phyloP scores from a whole-genome alignment of 1,284 basidiomycete species.

The Mycena citricolor region DNA sequence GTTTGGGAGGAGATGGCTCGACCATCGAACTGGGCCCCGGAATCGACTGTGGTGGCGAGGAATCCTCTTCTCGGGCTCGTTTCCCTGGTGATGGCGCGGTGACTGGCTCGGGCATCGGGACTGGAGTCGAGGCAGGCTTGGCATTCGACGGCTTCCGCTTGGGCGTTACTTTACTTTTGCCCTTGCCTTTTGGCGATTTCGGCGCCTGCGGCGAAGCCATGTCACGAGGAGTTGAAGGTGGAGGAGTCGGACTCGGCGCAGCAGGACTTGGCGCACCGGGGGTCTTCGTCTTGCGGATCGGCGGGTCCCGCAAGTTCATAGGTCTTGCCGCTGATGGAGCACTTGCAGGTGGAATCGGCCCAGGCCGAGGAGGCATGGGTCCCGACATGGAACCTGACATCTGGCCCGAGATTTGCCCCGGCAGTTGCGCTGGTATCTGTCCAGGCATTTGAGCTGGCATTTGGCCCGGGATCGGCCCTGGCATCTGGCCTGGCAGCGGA shows the following conservation, averaged over 20 bases:
- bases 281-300: conserved; percentile 31
- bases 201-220: conserved; percentile 47
- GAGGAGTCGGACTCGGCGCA: conserved; percentile 38
- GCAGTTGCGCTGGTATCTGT: too few species aligned
- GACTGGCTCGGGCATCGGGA: conserved; percentile 33
- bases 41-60: conserved; percentile 20
- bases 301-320: conserved; percentile 32
- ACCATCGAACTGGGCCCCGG: conserved; percentile 36
- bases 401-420: too few species aligned
- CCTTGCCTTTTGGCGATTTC: conserved; percentile 54
- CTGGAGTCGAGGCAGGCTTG: conserved; percentile 30
- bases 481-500: conserved; percentile 13
- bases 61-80: conserved; percentile 61
- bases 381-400: conserved; percentile 25
- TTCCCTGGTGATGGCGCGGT: conserved; percentile 43
- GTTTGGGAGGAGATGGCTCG: conserved; percentile 68
- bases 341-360: conserved; percentile 11
- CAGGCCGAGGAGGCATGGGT: conserved; percentile 20
- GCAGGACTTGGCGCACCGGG: conserved; percentile 23
- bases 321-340: conserved; percentile 24
- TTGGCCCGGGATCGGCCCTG: too few species aligned
- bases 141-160: conserved; percentile 42
- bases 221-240: conserved; percentile 46
- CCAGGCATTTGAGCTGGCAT: too few species aligned
- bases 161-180: conserved; percentile 42